These are phyloP conservation scores for Aspergillus homomorphus DNA, from an alignment of 495 filamentous ascomycete genomes.

Conservation along the genomic window DNA sequence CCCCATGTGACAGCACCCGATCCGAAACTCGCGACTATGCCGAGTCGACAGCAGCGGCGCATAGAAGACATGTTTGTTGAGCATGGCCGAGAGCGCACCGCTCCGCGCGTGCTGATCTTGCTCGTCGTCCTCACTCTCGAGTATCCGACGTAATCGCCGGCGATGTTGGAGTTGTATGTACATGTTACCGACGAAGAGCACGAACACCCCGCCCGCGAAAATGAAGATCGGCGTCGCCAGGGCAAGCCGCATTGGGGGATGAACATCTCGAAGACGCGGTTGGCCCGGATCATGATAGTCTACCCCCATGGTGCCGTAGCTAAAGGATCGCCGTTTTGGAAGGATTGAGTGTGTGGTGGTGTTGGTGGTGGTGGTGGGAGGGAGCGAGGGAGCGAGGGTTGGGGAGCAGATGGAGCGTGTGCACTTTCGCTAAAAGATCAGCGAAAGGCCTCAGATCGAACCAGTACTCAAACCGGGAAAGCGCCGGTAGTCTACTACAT, in stretches of 20 bases:
- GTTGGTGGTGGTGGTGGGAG: background rate
- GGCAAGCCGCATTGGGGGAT: slow-evolving; percentile 37
- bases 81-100: slow-evolving; percentile 17
- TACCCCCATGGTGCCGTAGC: slow-evolving; percentile 20
- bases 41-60: slow-evolving; percentile 37
- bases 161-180: slow-evolving; percentile 28
- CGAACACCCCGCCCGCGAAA: slow-evolving; percentile 25
- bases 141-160: slow-evolving; percentile 24
- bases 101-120: slow-evolving; percentile 25
- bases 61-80: slow-evolving; percentile 45
- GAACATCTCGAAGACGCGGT: slow-evolving; percentile 25
- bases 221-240: slow-evolving; percentile 38
- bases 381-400: background rate
- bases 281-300: slow-evolving; percentile 15
- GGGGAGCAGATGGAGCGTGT: no score
- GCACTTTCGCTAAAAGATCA: background rate
- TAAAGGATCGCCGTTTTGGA: background rate
- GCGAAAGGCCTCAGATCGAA: background rate
- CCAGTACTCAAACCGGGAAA: background rate
- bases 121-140: slow-evolving; percentile 22
- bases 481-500: background rate
- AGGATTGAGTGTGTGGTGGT: background rate
- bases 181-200: slow-evolving; percentile 27
- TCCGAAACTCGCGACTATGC: slow-evolving; percentile 40
- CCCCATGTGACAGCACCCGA: slow-evolving; percentile 36